phyloP scores from a whole-genome alignment of 2,329 filamentous ascomycete genomes.

The Ambrosiella beaveri region DNA sequence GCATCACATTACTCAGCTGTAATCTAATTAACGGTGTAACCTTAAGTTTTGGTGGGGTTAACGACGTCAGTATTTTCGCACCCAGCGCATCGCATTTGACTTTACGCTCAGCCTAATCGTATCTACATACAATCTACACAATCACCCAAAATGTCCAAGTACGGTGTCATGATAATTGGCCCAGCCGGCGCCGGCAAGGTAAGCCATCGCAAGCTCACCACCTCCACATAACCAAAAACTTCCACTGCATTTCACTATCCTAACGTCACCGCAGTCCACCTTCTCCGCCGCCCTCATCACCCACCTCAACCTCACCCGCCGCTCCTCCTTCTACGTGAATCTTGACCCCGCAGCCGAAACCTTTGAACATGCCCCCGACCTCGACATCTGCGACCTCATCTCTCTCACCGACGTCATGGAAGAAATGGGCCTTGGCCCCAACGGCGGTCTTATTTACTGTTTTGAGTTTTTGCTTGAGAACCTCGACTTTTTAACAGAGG shows the following conservation, averaged over 20 bases:
- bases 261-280: conserved; percentile 40
- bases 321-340: conserved; percentile 96
- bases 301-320: conserved; percentile 73
- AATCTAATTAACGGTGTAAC: not conserved
- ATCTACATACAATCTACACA: not conserved
- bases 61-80: not conserved
- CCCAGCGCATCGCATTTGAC: conserved; percentile 15
- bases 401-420: conserved; percentile 93
- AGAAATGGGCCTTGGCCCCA: conserved; percentile 76
- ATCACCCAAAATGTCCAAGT: conserved; percentile 58
- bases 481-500: conserved; percentile 75
- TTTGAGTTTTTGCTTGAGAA: conserved; percentile 94
- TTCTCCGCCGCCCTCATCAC: conserved; percentile 91
- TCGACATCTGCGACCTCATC: conserved; percentile 92
- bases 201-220: conserved; percentile 17
- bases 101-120: too few relatives aligned
- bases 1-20: too few relatives aligned
- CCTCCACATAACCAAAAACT: not conserved
- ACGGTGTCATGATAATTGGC: conserved; percentile 87
- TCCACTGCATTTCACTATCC: conserved; percentile 20
- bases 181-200: conserved; percentile 89
- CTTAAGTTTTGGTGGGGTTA: not conserved
- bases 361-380: conserved; percentile 79
- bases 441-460: conserved; percentile 87
- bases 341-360: conserved; percentile 90